Percentiles rank a stretch among this genome's conserved stretches.
These are phyloP conservation scores for Tetrastigma voinierianum DNA, from an alignment of 164 flowering plant genomes.

Conservation along the genomic window DNA sequence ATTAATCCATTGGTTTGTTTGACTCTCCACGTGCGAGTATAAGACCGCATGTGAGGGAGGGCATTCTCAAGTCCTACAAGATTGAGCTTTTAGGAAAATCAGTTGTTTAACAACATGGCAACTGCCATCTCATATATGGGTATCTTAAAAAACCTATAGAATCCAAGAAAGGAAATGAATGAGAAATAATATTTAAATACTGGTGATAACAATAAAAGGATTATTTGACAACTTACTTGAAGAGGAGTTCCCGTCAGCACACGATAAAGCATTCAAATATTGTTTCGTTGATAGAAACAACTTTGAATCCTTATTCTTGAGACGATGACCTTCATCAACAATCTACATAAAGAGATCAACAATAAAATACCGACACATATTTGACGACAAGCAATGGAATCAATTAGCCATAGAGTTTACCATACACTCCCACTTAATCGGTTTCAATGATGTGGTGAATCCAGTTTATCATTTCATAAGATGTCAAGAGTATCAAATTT, in stretches of 20 bases:
- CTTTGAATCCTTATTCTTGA: constrained; percentile 98
- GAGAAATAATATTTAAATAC: neutral
- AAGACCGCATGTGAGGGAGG: too few species aligned
- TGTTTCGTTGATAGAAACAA: constrained; percentile 78
- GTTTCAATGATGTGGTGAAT: constrained; percentile 66
- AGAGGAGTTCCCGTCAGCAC: constrained; percentile 98
- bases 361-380: constrained; percentile 7
- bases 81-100: too few species aligned
- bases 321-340: constrained; percentile 99
- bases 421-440: constrained; percentile 95
- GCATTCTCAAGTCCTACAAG: too few species aligned
- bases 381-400: neutral
- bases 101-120: too few species aligned
- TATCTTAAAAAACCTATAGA: neutral
- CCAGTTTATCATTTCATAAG: constrained; percentile 97
- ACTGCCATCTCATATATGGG: neutral
- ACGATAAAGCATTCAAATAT: constrained; percentile 71
- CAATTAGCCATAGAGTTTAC: constrained; percentile 38
- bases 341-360: constrained; percentile 47
- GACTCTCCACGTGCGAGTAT: too few species aligned
- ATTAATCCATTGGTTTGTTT: too few species aligned
- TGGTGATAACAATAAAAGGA: neutral
- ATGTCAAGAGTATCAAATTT: constrained; percentile 95
- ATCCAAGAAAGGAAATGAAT: neutral
- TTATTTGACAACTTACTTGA: constrained; percentile 62